phyloP scores from a whole-genome alignment of 2,329 filamentous ascomycete genomes.

The Byssochlamys sp. region DNA sequence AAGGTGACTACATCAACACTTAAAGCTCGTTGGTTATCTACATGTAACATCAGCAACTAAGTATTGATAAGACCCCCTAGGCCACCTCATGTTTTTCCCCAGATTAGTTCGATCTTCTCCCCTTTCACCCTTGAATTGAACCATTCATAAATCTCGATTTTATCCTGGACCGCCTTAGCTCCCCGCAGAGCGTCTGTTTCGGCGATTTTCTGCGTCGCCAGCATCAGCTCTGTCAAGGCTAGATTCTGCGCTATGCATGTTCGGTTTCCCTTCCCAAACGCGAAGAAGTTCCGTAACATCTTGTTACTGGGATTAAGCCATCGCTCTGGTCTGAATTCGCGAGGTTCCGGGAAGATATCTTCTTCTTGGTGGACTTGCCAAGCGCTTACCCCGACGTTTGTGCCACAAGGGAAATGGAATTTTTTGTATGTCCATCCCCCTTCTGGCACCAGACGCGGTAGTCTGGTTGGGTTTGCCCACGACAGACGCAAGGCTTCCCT shows the following conservation, averaged over 20 bases:
- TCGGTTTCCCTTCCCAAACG: conserved; percentile 41
- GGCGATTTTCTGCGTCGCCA: conserved; percentile 36
- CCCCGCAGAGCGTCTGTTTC: conserved; percentile 37
- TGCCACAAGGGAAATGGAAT: conserved; percentile 33
- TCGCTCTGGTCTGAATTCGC: conserved; percentile 39
- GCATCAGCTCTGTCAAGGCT: conserved; percentile 36
- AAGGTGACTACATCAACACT: neutral
- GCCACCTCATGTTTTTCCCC: neutral
- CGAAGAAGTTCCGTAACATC: conserved; percentile 38
- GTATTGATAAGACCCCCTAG: neutral
- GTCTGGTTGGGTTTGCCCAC: conserved; percentile 43
- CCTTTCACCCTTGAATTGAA: conserved; percentile 47
- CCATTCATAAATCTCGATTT: conserved; percentile 47
- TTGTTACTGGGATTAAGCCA: conserved; percentile 34
- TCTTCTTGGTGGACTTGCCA: conserved; percentile 41
- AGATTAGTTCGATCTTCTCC: conserved; percentile 36
- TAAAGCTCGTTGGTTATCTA: neutral
- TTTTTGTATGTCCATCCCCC: conserved; percentile 29
- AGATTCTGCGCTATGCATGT: conserved; percentile 44
- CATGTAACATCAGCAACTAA: neutral
- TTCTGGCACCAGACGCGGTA: conserved; percentile 40
- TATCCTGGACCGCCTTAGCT: conserved; percentile 30
- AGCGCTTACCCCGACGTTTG: conserved; percentile 37
- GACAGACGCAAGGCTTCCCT: conserved; percentile 43
- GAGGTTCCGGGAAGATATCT: conserved; percentile 34